Evolutionary conservation across 257 asterid species (phyloP).

Genomic region (Gentiana straminea): DNA sequence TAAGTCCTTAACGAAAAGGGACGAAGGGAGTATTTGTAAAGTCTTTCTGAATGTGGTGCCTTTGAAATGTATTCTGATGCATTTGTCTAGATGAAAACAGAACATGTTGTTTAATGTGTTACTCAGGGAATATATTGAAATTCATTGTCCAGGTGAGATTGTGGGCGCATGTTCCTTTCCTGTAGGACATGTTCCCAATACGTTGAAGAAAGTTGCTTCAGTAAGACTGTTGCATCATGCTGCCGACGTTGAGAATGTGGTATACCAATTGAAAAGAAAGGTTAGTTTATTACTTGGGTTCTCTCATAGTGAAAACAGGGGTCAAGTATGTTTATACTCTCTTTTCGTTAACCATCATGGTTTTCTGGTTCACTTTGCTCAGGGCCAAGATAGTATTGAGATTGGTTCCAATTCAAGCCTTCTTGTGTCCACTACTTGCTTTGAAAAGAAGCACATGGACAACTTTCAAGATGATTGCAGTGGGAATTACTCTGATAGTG

Average conservation of each 20-base stretch:
- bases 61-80: not conserved
- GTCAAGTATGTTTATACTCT: not conserved
- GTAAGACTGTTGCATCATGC: slow-evolving; percentile 79
- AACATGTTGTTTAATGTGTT: not conserved
- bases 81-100: not conserved
- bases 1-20: too few species aligned
- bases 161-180: slow-evolving; percentile 91
- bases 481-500: slow-evolving; percentile 42
- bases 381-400: slow-evolving; percentile 61
- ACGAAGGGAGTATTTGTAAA: too few species aligned
- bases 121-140: slow-evolving; percentile 18
- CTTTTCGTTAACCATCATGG: not conserved
- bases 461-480: slow-evolving; percentile 40
- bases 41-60: too few species aligned
- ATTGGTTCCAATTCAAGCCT: slow-evolving; percentile 42
- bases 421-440: slow-evolving; percentile 61
- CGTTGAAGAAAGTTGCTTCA: slow-evolving; percentile 73
- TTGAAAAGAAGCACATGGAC: slow-evolving; percentile 56
- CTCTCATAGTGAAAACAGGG: too few species aligned
- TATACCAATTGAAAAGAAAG: slow-evolving; percentile 55
- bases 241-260: slow-evolving; percentile 38
- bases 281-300: slow-evolving; percentile 25
- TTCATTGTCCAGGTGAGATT: slow-evolving; percentile 65
- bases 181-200: slow-evolving; percentile 55
- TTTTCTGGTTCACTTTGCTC: slow-evolving; percentile 11